These are phyloP conservation scores for Colletotrichum sp. DNA, from an alignment of 2,329 filamentous ascomycete genomes.

Conservation along the genomic window DNA sequence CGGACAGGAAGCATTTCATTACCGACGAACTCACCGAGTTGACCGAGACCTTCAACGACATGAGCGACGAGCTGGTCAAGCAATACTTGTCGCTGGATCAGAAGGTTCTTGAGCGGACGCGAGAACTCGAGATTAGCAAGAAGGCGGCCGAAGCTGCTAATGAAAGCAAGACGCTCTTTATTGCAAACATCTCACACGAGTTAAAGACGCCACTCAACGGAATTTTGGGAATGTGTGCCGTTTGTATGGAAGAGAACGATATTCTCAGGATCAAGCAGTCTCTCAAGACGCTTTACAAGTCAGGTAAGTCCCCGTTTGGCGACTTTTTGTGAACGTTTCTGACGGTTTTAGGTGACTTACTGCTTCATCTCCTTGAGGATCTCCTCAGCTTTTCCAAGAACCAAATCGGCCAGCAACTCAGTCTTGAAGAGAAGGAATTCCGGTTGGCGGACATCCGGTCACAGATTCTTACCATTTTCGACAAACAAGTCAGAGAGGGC, in stretches of 20 bases:
- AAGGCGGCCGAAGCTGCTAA: slow-evolving; percentile 94
- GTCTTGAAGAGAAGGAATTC: slow-evolving; percentile 85
- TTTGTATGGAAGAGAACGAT: slow-evolving; percentile 92
- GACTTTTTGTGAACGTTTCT: background rate
- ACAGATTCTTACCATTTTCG: slow-evolving; percentile 85
- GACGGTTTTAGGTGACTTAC: slow-evolving; percentile 61
- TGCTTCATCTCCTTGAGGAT: slow-evolving; percentile 87
- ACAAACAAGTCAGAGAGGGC: slow-evolving; percentile 85
- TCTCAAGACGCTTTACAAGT: slow-evolving; percentile 87
- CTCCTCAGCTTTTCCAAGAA: slow-evolving; percentile 94
- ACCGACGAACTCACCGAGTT: slow-evolving; percentile 87
- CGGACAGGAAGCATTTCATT: slow-evolving; percentile 74
- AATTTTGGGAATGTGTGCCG: slow-evolving; percentile 91
- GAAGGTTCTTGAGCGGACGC: slow-evolving; percentile 81
- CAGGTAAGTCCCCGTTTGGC: slow-evolving; percentile 44
- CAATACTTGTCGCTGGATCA: slow-evolving; percentile 87
- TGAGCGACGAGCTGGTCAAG: slow-evolving; percentile 87
- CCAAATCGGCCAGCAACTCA: slow-evolving; percentile 85
- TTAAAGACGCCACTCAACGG: slow-evolving; percentile 95
- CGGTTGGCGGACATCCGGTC: slow-evolving; percentile 81
- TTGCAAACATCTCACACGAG: slow-evolving; percentile 89
- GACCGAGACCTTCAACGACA: slow-evolving; percentile 87
- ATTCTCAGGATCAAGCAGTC: slow-evolving; percentile 79
- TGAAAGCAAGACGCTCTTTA: slow-evolving; percentile 96
- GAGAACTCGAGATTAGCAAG: slow-evolving; percentile 86